A percentile compares a stretch with the other conserved stretches of the same genome.
Conservation (phyloP, 805 yeast species). For the Ogataea pini region DNA sequence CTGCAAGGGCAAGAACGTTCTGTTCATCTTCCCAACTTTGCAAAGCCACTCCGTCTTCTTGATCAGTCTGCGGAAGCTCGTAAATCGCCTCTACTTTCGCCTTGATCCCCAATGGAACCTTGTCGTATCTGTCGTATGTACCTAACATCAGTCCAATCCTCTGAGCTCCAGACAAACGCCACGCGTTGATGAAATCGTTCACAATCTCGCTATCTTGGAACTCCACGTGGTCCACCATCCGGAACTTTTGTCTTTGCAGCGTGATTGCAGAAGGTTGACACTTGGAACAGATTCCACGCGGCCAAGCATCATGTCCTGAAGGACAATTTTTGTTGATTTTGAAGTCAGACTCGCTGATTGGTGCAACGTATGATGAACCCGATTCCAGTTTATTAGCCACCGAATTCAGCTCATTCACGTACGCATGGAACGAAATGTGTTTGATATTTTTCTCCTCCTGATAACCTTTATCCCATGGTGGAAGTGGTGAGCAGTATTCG, state of each 20-base stretch:
- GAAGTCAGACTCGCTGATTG: constrained; percentile 71
- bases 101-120: constrained; percentile 89
- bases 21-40: constrained; percentile 55
- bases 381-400: constrained; percentile 59
- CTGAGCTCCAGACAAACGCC: constrained; percentile 90
- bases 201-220: constrained; percentile 73
- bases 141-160: constrained; percentile 88
- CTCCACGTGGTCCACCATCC: constrained; percentile 98
- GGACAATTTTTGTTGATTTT: constrained; percentile 64
- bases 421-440: constrained; percentile 84
- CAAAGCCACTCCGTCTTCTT: constrained; percentile 77
- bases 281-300: constrained; percentile 89
- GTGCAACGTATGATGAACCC: constrained; percentile 73
- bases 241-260: constrained; percentile 80
- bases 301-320: constrained; percentile 91
- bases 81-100: constrained; percentile 92
- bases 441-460: constrained; percentile 75
- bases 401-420: constrained; percentile 71
- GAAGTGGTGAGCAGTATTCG: constrained; percentile 92
- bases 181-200: constrained; percentile 81
- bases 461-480: constrained; percentile 89
- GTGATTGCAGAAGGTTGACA: constrained; percentile 97
- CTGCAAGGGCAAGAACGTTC: constrained; percentile 55
- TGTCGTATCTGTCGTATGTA: constrained; percentile 69
- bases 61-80: constrained; percentile 89